Conservation (phyloP, 768 basidiomycete species). For the Cantharellus anzutake region DNA sequence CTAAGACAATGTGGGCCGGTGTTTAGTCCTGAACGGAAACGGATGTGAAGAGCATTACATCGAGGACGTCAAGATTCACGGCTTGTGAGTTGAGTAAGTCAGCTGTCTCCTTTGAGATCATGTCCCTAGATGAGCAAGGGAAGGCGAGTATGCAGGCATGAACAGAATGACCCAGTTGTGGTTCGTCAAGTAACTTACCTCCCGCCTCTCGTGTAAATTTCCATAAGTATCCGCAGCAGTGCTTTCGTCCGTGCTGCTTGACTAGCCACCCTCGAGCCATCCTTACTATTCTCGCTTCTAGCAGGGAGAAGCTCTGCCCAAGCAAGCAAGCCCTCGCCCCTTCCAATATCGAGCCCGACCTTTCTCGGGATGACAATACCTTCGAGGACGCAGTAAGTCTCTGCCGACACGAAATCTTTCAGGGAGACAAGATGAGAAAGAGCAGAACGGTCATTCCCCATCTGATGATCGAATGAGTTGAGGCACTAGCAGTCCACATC, state of each 20-base stretch:
- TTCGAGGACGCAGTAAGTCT: conserved; percentile 67
- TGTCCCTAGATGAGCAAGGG: conserved; percentile 22
- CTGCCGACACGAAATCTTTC: conserved; percentile 57
- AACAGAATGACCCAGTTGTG: not conserved
- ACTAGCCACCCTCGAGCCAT: conserved; percentile 20
- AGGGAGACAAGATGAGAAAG: conserved; percentile 51
- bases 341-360: conserved; percentile 32
- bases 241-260: conserved; percentile 29
- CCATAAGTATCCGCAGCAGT: conserved; percentile 49
- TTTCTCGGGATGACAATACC: conserved; percentile 54
- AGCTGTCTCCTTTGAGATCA: conserved; percentile 38
- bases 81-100: conserved; percentile 64
- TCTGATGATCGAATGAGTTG: conserved; percentile 17
- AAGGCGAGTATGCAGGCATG: not conserved
- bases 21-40: not conserved
- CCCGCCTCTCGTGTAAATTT: conserved; percentile 70
- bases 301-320: conserved; percentile 33
- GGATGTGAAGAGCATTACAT: conserved; percentile 28
- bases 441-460: conserved; percentile 39
- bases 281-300: conserved; percentile 11
- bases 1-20: conserved; percentile 17
- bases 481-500: not conserved
- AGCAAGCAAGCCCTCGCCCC: conserved; percentile 28
- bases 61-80: conserved; percentile 52
- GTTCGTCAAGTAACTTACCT: not conserved